Evolutionary conservation across 2,329 filamentous ascomycete species (phyloP).

Genomic region (Exophiala aquamarina): DNA sequence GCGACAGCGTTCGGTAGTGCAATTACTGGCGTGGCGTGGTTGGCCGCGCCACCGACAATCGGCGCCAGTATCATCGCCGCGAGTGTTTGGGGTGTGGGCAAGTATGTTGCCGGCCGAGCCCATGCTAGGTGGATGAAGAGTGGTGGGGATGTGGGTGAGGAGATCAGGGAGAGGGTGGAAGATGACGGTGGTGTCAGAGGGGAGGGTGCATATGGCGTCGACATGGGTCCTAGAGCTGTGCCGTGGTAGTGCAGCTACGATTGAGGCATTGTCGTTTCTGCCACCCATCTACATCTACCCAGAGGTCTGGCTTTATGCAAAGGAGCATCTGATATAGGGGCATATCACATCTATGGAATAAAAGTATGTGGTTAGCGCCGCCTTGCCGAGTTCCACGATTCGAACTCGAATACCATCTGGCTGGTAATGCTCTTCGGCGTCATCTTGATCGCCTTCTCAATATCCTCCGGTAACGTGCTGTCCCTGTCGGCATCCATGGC

Average conservation of each 20-base stretch:
- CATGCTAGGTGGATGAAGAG: slow-evolving; percentile 22
- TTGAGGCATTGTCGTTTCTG: no score
- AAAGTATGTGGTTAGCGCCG: neutral
- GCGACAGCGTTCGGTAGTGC: slow-evolving; percentile 26
- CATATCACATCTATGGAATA: no score
- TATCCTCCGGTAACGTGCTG: slow-evolving; percentile 44
- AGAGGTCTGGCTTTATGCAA: no score
- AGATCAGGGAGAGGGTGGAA: slow-evolving; percentile 17
- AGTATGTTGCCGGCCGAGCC: slow-evolving; percentile 21
- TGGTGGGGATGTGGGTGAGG: slow-evolving; percentile 23
- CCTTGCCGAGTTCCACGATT: slow-evolving; percentile 23
- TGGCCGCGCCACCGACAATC: slow-evolving; percentile 25
- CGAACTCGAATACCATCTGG: slow-evolving; percentile 24
- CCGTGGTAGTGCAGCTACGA: slow-evolving; percentile 17
- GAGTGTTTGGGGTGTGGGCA: slow-evolving; percentile 25
- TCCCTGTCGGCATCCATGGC: slow-evolving; percentile 49
- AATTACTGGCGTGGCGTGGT: slow-evolving; percentile 25
- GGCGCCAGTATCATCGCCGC: slow-evolving; percentile 25
- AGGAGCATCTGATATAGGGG: no score
- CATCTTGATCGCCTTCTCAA: slow-evolving; percentile 44
- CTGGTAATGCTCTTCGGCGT: slow-evolving; percentile 26
- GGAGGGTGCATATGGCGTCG: slow-evolving; percentile 21
- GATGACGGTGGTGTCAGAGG: slow-evolving; percentile 15
- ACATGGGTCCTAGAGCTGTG: slow-evolving; percentile 23
- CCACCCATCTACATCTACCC: no score